Evolutionary conservation across 768 basidiomycete species (phyloP).

Genomic region (Russula dissimulans): DNA sequence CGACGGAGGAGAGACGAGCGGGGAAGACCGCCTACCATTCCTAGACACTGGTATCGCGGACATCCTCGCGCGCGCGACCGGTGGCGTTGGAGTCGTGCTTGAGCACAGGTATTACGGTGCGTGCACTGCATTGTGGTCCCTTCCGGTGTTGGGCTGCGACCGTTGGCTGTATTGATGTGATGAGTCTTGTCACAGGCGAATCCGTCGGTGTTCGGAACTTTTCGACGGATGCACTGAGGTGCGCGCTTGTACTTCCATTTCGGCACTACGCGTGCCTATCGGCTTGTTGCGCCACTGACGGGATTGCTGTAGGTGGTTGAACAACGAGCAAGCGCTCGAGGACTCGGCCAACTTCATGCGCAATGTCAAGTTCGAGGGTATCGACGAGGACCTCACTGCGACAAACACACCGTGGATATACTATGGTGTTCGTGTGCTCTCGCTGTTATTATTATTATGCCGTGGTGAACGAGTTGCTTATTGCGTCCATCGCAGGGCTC

Average conservation of each 20-base stretch:
- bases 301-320: conserved; percentile 55
- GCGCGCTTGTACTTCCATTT: not conserved
- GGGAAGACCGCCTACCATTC: conserved; percentile 48
- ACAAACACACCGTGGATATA: conserved; percentile 82
- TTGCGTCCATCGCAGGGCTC: conserved; percentile 47
- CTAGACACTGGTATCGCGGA: conserved; percentile 60
- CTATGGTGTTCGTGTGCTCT: conserved; percentile 59
- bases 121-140: conserved; percentile 8
- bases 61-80: conserved; percentile 73
- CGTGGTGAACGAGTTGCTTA: not conserved
- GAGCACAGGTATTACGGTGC: conserved; percentile 87
- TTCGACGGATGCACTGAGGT: conserved; percentile 77
- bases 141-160: not conserved
- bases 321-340: conserved; percentile 80
- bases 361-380: conserved; percentile 63
- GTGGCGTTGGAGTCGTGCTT: conserved; percentile 84
- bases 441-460: not conserved
- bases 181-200: conserved; percentile 36
- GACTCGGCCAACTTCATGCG: conserved; percentile 92
- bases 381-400: conserved; percentile 62
- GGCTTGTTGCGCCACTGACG: not conserved
- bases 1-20: conserved; percentile 91
- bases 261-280: not conserved
- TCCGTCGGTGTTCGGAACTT: conserved; percentile 72
- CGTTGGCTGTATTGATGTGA: conserved; percentile 4